Evolutionary conservation across 768 basidiomycete species (phyloP).

Genomic region (Leccinum sublutescens): DNA sequence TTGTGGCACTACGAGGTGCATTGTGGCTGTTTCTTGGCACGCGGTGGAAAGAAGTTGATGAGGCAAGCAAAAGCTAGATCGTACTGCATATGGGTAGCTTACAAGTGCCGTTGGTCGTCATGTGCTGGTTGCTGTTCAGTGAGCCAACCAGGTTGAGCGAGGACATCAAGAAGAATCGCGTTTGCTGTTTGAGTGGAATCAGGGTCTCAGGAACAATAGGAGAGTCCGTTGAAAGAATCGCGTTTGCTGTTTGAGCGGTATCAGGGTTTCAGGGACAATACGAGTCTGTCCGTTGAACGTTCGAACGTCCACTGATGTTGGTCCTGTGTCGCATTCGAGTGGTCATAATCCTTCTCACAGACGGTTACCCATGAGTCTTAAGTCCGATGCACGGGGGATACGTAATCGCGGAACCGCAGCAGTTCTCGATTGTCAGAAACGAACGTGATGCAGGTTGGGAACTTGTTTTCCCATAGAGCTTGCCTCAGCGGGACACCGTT

Average conservation of each 20-base stretch:
- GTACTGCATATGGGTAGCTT: neutral
- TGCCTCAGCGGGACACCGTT: neutral
- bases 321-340: neutral
- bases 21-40: neutral
- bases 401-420: neutral
- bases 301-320: neutral
- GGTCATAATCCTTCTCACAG: neutral
- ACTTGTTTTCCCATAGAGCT: neutral
- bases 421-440: neutral
- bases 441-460: neutral
- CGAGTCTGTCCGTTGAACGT: neutral
- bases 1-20: neutral
- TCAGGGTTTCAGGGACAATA: neutral
- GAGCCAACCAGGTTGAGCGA: neutral
- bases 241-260: too few species aligned
- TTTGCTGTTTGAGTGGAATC: neutral
- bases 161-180: neutral
- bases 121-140: neutral
- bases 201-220: neutral
- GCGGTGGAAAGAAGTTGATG: neutral
- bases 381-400: neutral
- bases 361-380: neutral
- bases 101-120: neutral
- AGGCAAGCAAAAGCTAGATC: neutral
- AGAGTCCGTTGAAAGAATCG: neutral